A percentile compares a stretch with the other conserved stretches of the same genome.
These are phyloP conservation scores for Mycothermus thermophilus DNA, from an alignment of 495 filamentous ascomycete species.

Conservation along the genomic window DNA sequence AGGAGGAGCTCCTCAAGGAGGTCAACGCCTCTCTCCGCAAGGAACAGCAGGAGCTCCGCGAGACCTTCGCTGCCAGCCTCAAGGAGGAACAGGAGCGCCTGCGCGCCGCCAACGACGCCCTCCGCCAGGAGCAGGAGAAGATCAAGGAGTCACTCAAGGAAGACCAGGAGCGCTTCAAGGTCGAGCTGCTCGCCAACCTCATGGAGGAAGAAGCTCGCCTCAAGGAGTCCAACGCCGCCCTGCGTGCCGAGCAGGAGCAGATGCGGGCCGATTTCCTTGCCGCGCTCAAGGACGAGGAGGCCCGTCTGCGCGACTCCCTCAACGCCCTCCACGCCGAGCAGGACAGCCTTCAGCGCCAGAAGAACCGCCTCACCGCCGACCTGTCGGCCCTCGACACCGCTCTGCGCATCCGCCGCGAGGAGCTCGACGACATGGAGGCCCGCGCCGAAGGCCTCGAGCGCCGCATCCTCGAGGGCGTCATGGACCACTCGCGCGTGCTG, in stretches of 20 bases:
- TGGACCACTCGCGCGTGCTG: conserved; percentile 82
- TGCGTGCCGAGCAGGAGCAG: conserved; percentile 55
- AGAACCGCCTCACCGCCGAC: conserved; percentile 63
- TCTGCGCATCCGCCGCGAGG: conserved; percentile 73
- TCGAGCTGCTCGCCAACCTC: conserved; percentile 49
- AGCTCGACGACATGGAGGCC: conserved; percentile 76
- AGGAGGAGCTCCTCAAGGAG: conserved; percentile 47
- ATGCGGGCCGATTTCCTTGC: conserved; percentile 51
- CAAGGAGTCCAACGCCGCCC: conserved; percentile 54
- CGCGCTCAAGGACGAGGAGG: conserved; percentile 31
- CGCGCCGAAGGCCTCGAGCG: conserved; percentile 79
- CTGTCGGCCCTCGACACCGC: conserved; percentile 81
- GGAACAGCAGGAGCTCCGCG: conserved; percentile 16
- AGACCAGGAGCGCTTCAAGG: conserved; percentile 17
- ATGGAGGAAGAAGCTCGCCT: conserved; percentile 61
- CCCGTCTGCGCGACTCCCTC: conserved; percentile 26
- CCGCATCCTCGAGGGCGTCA: conserved; percentile 83
- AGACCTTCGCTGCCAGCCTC: conserved; percentile 11
- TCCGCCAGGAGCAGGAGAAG: conserved; percentile 23
- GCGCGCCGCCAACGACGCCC: conserved; percentile 25
- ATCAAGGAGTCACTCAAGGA: conserved; percentile 14
- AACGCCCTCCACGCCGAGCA: conserved; percentile 47
- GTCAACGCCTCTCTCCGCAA: conserved; percentile 13
- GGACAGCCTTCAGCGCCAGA: conserved; percentile 57
- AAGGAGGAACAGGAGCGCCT: conserved; percentile 17